A percentile compares a stretch with the other conserved stretches of the same genome.
Evolutionary conservation across 805 yeast species (phyloP).

Genomic region (Kurtzmaniella fragi): DNA sequence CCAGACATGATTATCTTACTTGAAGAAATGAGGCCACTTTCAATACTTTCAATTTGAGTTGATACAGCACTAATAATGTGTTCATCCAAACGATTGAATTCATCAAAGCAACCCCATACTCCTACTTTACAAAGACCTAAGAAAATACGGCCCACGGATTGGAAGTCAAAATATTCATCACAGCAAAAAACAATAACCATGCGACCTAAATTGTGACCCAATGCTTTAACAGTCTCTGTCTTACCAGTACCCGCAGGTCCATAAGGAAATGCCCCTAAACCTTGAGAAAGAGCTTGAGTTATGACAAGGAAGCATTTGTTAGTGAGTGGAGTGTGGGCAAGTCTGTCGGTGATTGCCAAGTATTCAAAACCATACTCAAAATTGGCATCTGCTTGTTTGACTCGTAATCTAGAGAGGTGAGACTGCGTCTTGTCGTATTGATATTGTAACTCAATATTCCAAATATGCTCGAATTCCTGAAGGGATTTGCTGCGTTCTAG

Average conservation of each 20-base stretch:
- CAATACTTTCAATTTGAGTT: slow-evolving; percentile 70
- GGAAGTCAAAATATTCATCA: slow-evolving; percentile 83
- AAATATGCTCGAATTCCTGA: slow-evolving; percentile 20
- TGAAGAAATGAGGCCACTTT: slow-evolving; percentile 41
- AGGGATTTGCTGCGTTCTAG: slow-evolving; percentile 5
- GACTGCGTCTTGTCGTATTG: slow-evolving; percentile 27
- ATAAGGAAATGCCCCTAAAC: slow-evolving; percentile 82
- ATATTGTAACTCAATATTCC: slow-evolving; percentile 54
- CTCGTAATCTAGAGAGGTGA: slow-evolving; percentile 27
- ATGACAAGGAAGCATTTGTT: slow-evolving; percentile 60
- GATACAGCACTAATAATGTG: slow-evolving; percentile 79
- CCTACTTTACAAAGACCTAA: slow-evolving; percentile 79
- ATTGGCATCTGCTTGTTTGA: slow-evolving; percentile 48
- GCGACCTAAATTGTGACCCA: slow-evolving; percentile 74
- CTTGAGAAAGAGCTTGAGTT: slow-evolving; percentile 68
- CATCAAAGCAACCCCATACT: slow-evolving; percentile 96
- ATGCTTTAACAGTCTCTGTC: slow-evolving; percentile 83
- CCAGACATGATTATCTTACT: slow-evolving; percentile 38
- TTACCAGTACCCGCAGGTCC: slow-evolving; percentile 99
- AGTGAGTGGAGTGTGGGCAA: slow-evolving; percentile 74
- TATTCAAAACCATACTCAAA: slow-evolving; percentile 78
- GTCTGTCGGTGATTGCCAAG: slow-evolving; percentile 64
- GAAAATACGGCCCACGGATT: slow-evolving; percentile 70
- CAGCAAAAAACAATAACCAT: slow-evolving; percentile 86
- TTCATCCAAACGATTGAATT: slow-evolving; percentile 75